These are phyloP conservation scores for Phytopythium cucurbitacearum DNA, from an alignment of 352 stramenopile species.

Conservation along the genomic window DNA sequence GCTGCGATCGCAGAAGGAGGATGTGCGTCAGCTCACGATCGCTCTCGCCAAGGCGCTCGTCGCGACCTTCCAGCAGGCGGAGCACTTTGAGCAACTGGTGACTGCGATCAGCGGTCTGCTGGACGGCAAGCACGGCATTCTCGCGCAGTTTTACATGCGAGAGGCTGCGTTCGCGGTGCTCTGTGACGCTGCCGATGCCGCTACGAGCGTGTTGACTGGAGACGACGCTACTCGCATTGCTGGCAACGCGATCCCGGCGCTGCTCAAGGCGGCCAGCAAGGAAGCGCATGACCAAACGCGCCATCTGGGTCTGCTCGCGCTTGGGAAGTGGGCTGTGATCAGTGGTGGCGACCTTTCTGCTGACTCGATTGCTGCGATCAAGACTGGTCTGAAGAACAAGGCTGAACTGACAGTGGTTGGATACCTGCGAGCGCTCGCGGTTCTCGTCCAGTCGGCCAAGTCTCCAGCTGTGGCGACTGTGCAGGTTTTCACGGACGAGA, in stretches of 20 bases:
- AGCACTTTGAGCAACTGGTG: slow-evolving; percentile 55
- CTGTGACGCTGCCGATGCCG: slow-evolving; percentile 41
- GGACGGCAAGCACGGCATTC: slow-evolving; percentile 76
- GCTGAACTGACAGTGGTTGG: slow-evolving; percentile 59
- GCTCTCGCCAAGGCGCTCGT: slow-evolving; percentile 47
- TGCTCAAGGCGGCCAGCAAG: slow-evolving; percentile 76
- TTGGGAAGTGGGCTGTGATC: slow-evolving; percentile 74
- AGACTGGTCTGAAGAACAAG: slow-evolving; percentile 68
- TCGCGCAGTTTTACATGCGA: slow-evolving; percentile 88
- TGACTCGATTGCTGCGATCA: slow-evolving; percentile 34
- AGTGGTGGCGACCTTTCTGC: slow-evolving; percentile 42
- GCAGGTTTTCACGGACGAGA: slow-evolving; percentile 37
- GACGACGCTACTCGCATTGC: slow-evolving; percentile 39
- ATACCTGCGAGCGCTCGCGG: slow-evolving; percentile 52
- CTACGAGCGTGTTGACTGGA: slow-evolving; percentile 2
- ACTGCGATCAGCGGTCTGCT: slow-evolving; percentile 50
- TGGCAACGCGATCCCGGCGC: slow-evolving; percentile 29
- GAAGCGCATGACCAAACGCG: slow-evolving; percentile 83
- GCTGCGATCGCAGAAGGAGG: slow-evolving; percentile 77
- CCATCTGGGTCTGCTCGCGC: slow-evolving; percentile 56
- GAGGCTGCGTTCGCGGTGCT: slow-evolving; percentile 70
- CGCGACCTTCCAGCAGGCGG: slow-evolving; percentile 37
- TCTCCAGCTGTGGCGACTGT: slow-evolving; percentile 17
- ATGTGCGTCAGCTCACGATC: slow-evolving; percentile 57
- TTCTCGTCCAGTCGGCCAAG: slow-evolving; percentile 35